These are phyloP conservation scores for Syzygium aqueum DNA, from an alignment of 345 rosid genomes.

Conservation along the genomic window DNA sequence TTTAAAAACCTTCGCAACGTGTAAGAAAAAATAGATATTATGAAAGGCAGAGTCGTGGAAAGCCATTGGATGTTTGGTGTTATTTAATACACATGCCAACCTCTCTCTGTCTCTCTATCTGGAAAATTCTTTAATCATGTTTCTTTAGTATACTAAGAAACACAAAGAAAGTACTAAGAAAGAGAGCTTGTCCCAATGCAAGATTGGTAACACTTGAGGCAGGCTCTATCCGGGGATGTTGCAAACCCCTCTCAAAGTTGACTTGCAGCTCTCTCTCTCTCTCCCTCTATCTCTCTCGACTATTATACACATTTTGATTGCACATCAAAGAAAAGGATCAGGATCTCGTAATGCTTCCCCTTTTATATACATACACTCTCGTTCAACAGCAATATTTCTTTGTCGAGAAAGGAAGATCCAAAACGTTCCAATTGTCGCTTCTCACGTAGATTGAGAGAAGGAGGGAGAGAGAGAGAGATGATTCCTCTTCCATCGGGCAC, in stretches of 20 bases:
- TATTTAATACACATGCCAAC: background rate
- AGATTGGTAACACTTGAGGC: constrained; percentile 29
- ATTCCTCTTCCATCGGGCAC: constrained; percentile 1
- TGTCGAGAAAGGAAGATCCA: background rate
- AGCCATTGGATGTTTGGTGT: background rate
- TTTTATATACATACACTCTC: background rate
- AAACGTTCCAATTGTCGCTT: background rate
- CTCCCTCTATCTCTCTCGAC: background rate
- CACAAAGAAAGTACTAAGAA: background rate
- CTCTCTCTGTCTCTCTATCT: background rate
- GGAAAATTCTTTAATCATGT: background rate
- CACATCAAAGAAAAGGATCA: background rate
- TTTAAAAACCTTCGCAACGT: background rate
- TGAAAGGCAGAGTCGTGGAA: background rate
- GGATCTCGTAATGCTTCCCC: background rate
- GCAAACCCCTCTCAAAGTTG: constrained; percentile 25
- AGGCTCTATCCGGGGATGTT: constrained; percentile 47
- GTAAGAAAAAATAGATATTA: background rate
- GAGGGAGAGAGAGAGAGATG: constrained; percentile 6
- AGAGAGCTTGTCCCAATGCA: background rate
- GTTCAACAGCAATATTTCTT: background rate
- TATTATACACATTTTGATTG: background rate
- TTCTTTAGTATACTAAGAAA: background rate
- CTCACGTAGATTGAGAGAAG: background rate
- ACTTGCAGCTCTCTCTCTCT: constrained; percentile 18